Conservation (phyloP, 495 filamentous ascomycete genomes). For the Aspergillus mulundensis region DNA sequence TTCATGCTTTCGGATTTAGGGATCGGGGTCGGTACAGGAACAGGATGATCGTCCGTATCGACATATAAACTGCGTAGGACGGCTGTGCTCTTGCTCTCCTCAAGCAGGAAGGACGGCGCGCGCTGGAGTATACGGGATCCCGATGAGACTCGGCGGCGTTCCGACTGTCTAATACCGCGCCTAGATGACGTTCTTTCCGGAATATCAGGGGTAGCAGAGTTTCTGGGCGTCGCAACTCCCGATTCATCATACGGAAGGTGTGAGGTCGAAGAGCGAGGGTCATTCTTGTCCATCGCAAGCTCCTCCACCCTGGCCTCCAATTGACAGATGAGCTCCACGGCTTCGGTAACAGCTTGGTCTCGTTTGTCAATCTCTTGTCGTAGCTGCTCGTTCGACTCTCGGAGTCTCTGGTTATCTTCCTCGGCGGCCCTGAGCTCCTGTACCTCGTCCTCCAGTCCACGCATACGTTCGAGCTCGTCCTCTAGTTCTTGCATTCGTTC, state of each 20-base stretch:
- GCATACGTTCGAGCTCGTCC: constrained; percentile 63
- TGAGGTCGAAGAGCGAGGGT: constrained; percentile 25
- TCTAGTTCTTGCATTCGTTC: constrained; percentile 65
- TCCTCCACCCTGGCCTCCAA: constrained; percentile 65
- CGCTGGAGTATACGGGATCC: constrained; percentile 37
- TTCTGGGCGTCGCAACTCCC: constrained; percentile 26
- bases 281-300: constrained; percentile 31
- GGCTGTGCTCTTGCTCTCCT: constrained; percentile 57
- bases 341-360: constrained; percentile 76
- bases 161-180: constrained; percentile 16
- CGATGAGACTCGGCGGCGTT: constrained; percentile 18
- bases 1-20: constrained; percentile 38
- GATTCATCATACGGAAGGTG: constrained; percentile 22
- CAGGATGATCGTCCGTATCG: constrained; percentile 41
- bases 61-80: constrained; percentile 63
- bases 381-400: constrained; percentile 62
- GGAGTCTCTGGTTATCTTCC: constrained; percentile 43
- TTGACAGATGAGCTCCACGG: constrained; percentile 71
- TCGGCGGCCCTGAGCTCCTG: constrained; percentile 56
- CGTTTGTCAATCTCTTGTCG: constrained; percentile 67
- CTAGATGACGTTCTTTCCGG: constrained; percentile 40
- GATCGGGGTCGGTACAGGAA: constrained; percentile 25
- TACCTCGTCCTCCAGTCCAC: constrained; percentile 57
- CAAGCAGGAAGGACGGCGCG: constrained; percentile 65
- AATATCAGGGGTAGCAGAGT: constrained; percentile 30